Base-by-base conservation (phyloP, 139 green algal species). In the Tetratostichococcus sp. region DNA sequence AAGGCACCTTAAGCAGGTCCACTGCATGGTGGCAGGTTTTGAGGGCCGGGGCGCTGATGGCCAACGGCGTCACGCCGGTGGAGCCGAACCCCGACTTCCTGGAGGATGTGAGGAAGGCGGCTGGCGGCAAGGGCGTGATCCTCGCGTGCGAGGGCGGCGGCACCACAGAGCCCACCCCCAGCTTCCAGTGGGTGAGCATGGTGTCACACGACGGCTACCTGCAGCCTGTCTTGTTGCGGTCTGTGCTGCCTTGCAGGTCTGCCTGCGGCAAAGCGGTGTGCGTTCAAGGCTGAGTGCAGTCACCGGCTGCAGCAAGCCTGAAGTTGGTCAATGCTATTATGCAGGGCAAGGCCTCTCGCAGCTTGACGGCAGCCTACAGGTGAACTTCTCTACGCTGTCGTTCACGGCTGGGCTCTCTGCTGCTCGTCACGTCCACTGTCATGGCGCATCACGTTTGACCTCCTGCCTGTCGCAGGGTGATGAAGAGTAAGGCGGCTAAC, bases 101-200 rank as follows among this genome's bases (percentile, higher is more conserved):
- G 62, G 59, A 73, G 32, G 58, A 84, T 19, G 30, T 80, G 2
- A 28, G 35, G 32, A 73, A 74, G 6, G 81, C 77, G 30, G 73
- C 50, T 1, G 75, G 43, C 25, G 81, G 73, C 69, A 88, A 89
- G 57, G 74, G 69, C 22, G 79, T 80, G 22, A 89, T 91, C 65
- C 62, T 91, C 4, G 79, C 76, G 23, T 91, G 87, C 67, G 86
- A 90, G 58, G 82, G 83, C 8, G 87, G 87, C 19, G 87, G 87
- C 66, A 89, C 74, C 30, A 72, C 85, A 33, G 35, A 59, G 32
- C 74, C 87, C 1, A 79, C 83, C 1, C 57, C 85, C 32, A 83
- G 73, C 65, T 91, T 90, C 79, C 39, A 75, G 58, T 59, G 87
- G 87, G 43, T 89, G 89, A 62, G 69, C 50, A 14, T 83, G 72